Evolutionary conservation across 2,329 filamentous ascomycete genomes (phyloP), one percentile per base, ranked within the genome.

Genomic region (Boeremia lycopersici): DNA sequence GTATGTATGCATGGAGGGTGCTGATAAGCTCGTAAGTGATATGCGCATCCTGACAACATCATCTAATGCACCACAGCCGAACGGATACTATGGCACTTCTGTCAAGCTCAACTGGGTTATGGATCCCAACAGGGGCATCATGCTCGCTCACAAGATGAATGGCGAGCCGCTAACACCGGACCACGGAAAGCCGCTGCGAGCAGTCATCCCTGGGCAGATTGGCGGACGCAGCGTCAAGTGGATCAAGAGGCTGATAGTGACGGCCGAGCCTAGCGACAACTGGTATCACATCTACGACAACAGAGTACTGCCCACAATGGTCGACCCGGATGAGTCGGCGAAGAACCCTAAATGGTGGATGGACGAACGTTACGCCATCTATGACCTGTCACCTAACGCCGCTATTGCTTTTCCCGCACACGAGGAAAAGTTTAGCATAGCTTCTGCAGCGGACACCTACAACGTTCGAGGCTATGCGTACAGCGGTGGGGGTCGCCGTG

Each of bases 231-330:
- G 91, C 72, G 92, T 97, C 29, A 97, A 97, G 75, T 97, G 93
- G 93, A 73, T 97, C 54, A 93, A 88, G 77, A 87, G 82, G 61
- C 83, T 97, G 56, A 89, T 92, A 38, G 74, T 97, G 45, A 93
- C 91, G 0, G 84, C 87, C 9, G 79, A 82, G 23, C 91, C 92
- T 0, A 96, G 91, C 69, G 88, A 93, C 59, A 96, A 96, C 69
- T 96, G 91, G 91, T 96, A 96, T 67, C 93, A 97, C 74, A 91
- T 96, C 59, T 93, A 95, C 74, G 93, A 97, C 73, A 97, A 97
- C 71, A 82, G 91, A 54, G 91, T 97, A 1, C 77, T 97, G 34
- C 93, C 93, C 6, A 96, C 91, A 0, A 93, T 87, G 83, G 82
- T 96, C 13, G 88, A 87, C 10, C 91, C 93, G 0, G 91, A 96